A percentile compares a stretch with the other conserved stretches of the same genome.
Evolutionary conservation across 225 moss, liverwort and hornwort species (phyloP).

Genomic region (Bryoerythrophyllum caledonicum): DNA sequence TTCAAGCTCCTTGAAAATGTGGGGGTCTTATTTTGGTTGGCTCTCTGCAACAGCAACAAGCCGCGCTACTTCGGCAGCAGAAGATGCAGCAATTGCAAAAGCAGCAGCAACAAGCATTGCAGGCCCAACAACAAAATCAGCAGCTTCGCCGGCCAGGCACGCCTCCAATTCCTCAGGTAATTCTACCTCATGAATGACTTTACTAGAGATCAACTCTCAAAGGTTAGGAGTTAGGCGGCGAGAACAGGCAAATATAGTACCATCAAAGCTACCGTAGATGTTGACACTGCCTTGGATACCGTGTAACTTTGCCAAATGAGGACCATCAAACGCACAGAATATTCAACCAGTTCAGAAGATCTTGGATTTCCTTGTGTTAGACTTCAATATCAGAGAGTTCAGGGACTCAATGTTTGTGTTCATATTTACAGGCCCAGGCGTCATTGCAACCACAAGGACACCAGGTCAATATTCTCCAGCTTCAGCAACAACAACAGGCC

Average conservation of each 20-base stretch:
- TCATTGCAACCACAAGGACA: slow-evolving; percentile 68
- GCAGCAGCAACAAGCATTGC: slow-evolving; percentile 55
- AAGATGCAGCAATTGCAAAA: slow-evolving; percentile 67
- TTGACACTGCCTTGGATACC: too few relatives aligned
- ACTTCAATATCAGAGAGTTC: background rate
- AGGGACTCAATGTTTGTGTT: background rate
- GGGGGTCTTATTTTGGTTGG: too few relatives aligned
- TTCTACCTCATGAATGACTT: background rate
- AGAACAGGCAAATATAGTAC: background rate
- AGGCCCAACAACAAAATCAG: slow-evolving; percentile 63
- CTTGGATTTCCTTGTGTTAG: background rate
- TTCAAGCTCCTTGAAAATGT: slow-evolving; percentile 13
- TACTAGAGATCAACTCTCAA: too few relatives aligned
- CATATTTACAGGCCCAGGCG: slow-evolving; percentile 47
- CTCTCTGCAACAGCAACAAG: slow-evolving; percentile 65
- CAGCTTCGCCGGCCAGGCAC: slow-evolving; percentile 89
- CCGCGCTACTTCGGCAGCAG: slow-evolving; percentile 60
- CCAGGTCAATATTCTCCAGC: slow-evolving; percentile 53
- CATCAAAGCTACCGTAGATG: too few relatives aligned
- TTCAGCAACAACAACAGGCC: slow-evolving; percentile 67
- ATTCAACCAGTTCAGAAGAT: background rate
- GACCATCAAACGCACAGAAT: too few relatives aligned
- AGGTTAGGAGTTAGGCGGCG: too few relatives aligned
- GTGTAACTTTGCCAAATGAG: too few relatives aligned
- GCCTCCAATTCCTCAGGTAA: slow-evolving; percentile 90